Conservation (phyloP, 345 rosid species). For the Lumnitzera littorea region DNA sequence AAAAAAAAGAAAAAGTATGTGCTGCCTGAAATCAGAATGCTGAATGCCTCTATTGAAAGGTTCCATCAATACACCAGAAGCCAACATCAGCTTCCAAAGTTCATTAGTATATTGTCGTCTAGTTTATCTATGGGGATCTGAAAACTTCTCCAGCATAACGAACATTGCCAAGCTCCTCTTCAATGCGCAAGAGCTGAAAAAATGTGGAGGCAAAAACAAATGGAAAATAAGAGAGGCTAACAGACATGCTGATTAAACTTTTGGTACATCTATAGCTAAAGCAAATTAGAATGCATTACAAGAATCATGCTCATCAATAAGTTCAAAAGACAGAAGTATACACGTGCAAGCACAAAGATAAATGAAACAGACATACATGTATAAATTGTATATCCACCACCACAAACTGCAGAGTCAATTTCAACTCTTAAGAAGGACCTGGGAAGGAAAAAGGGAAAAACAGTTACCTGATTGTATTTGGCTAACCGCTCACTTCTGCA, state of each 20-base stretch:
- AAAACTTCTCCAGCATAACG: constrained; percentile 81
- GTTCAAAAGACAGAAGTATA: too few species aligned
- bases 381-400: too few species aligned
- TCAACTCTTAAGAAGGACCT: neutral
- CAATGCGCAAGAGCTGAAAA: constrained; percentile 92
- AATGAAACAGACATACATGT: too few species aligned
- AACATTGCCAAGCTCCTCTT: constrained; percentile 88
- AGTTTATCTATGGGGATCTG: constrained; percentile 60
- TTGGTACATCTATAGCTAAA: too few species aligned
- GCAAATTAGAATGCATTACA: too few species aligned
- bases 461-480: constrained; percentile 87
- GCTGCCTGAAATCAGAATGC: neutral
- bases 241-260: too few species aligned
- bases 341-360: too few species aligned
- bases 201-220: neutral
- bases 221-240: neutral
- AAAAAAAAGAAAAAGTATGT: neutral
- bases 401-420: too few species aligned
- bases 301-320: too few species aligned
- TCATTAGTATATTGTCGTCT: neutral
- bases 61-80: neutral
- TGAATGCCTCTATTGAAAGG: constrained; percentile 4
- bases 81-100: neutral
- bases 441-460: neutral
- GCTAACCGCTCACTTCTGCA: constrained; percentile 94